Conservation (phyloP, 257 asterid species). For the Solanum bukasovii region DNA sequence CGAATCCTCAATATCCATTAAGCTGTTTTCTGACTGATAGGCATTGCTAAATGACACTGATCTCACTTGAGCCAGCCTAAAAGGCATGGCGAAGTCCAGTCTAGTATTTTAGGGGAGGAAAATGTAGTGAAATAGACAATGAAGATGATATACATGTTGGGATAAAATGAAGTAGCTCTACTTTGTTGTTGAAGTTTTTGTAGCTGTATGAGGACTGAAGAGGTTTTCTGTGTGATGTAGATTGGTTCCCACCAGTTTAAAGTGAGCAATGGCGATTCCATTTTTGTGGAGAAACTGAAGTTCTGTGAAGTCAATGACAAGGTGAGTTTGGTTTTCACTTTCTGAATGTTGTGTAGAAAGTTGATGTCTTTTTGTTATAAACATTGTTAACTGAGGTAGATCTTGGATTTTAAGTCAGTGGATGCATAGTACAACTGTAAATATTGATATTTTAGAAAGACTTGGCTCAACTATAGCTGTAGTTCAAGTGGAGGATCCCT, state of each 20-base stretch:
- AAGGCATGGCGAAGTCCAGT: neutral
- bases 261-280: slow-evolving; percentile 81
- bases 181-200: neutral
- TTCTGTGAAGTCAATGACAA: slow-evolving; percentile 81
- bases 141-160: neutral
- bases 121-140: neutral
- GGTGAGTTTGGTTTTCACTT: slow-evolving; percentile 30
- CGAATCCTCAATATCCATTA: neutral
- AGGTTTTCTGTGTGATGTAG: slow-evolving; percentile 20
- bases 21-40: neutral
- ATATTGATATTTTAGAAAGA: neutral
- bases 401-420: neutral
- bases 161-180: neutral
- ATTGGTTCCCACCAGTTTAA: slow-evolving; percentile 95
- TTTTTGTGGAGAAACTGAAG: slow-evolving; percentile 73
- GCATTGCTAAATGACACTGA: neutral
- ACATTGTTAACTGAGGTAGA: neutral
- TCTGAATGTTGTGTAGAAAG: neutral
- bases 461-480: neutral
- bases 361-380: neutral
- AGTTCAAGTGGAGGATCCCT: neutral
- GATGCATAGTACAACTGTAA: neutral
- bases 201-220: neutral
- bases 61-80: neutral
- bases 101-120: neutral